Percentiles rank a stretch among this genome's conserved stretches.
Conservation (phyloP, 768 basidiomycete species). For the Postia placenta region DNA sequence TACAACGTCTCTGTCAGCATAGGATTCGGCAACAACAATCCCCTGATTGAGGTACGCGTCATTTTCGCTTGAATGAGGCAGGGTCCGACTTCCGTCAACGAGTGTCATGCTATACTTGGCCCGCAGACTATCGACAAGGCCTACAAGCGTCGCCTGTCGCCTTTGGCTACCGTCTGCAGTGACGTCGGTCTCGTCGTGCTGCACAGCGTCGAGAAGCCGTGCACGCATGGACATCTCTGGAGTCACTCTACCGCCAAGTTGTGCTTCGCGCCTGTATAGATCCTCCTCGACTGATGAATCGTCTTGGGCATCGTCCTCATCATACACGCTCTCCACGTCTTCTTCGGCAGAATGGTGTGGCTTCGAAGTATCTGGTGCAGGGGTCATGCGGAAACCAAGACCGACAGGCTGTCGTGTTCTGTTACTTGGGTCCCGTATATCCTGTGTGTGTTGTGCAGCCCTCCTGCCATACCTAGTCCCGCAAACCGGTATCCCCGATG, state of each 20-base stretch:
- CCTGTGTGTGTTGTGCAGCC: too few relatives aligned
- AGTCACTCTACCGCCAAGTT: constrained; percentile 5
- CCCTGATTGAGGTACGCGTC: constrained; percentile 19
- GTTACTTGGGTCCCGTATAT: too few relatives aligned
- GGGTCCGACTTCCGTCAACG: not conserved
- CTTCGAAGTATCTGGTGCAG: not conserved
- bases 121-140: constrained; percentile 28
- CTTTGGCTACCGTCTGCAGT: constrained; percentile 7
- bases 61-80: constrained; percentile 11
- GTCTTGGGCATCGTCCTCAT: constrained; percentile 9
- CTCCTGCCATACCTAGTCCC: too few relatives aligned
- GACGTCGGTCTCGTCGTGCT: not conserved
- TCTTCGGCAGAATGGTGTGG: not conserved
- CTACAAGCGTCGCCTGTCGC: constrained; percentile 31
- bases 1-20: not conserved
- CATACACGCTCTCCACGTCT: constrained; percentile 14
- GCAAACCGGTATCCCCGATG: not conserved
- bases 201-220: not conserved
- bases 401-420: not conserved
- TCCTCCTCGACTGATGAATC: constrained; percentile 4
- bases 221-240: not conserved
- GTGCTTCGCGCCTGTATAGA: not conserved
- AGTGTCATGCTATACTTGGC: constrained; percentile 14
- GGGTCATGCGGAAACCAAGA: constrained; percentile 2
- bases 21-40: constrained; percentile 26